These are phyloP conservation scores for Lepiota venenata DNA, from an alignment of 768 basidiomycete species.

Conservation along the genomic window DNA sequence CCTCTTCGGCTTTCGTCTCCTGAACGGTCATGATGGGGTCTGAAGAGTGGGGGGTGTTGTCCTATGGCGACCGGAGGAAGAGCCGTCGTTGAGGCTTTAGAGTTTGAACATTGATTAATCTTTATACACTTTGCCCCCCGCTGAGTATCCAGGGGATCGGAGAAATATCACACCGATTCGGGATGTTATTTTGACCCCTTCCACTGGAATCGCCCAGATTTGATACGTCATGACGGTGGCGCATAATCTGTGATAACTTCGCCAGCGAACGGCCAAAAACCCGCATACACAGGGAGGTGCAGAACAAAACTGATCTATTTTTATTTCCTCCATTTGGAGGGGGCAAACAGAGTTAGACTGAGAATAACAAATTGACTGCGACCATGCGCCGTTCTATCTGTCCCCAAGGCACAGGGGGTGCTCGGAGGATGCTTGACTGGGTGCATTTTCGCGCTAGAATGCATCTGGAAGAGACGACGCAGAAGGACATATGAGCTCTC, in stretches of 20 bases:
- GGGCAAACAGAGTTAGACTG: not conserved
- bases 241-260: slow-evolving; percentile 10
- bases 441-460: too few relatives aligned
- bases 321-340: slow-evolving; percentile 12
- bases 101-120: not conserved
- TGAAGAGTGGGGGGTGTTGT: not conserved
- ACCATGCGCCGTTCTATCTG: too few relatives aligned
- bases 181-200: slow-evolving; percentile 5
- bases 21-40: not conserved
- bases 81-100: too few relatives aligned
- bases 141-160: not conserved
- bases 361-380: too few relatives aligned
- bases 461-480: too few relatives aligned
- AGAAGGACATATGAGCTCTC: too few relatives aligned
- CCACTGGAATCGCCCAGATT: slow-evolving; percentile 10
- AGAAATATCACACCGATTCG: slow-evolving; percentile 1
- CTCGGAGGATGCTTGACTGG: too few relatives aligned
- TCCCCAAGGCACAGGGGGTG: too few relatives aligned
- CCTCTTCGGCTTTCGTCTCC: slow-evolving; percentile 20
- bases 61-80: not conserved
- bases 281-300: slow-evolving; percentile 23
- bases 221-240: slow-evolving; percentile 20
- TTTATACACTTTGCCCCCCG: slow-evolving; percentile 1
- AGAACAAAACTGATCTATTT: slow-evolving; percentile 16
- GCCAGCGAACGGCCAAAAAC: slow-evolving; percentile 39